These are phyloP conservation scores for Citeromyces nyonsensis DNA, from an alignment of 805 yeast genomes.

Conservation along the genomic window DNA sequence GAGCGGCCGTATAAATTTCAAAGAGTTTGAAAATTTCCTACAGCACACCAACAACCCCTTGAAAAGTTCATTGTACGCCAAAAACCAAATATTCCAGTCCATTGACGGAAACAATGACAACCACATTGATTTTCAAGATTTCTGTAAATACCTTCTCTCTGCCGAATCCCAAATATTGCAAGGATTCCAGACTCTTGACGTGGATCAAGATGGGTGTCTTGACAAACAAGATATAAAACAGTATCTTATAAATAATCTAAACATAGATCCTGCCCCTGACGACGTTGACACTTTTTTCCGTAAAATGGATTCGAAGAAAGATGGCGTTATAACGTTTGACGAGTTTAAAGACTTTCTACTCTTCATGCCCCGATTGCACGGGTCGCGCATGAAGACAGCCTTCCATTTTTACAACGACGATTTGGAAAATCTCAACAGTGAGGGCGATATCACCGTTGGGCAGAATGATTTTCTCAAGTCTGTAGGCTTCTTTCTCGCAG, in stretches of 20 bases:
- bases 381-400: slow-evolving; percentile 70
- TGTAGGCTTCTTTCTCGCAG: slow-evolving; percentile 83
- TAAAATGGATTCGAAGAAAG: slow-evolving; percentile 35
- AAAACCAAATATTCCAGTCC: slow-evolving; percentile 36
- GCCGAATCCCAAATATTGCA: slow-evolving; percentile 59
- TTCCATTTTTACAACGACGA: slow-evolving; percentile 70
- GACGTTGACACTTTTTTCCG: slow-evolving; percentile 41
- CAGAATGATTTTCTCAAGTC: slow-evolving; percentile 62
- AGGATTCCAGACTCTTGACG: slow-evolving; percentile 58
- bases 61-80: slow-evolving; percentile 41
- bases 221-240: slow-evolving; percentile 47
- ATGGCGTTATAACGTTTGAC: slow-evolving; percentile 64
- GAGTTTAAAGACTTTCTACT: slow-evolving; percentile 76
- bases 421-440: slow-evolving; percentile 63
- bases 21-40: slow-evolving; percentile 30
- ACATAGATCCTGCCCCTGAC: slow-evolving; percentile 32
- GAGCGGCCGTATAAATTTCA: slow-evolving; percentile 31
- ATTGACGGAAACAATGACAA: slow-evolving; percentile 45
- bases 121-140: slow-evolving; percentile 47
- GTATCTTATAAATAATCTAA: slow-evolving; percentile 41
- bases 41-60: slow-evolving; percentile 44
- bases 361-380: slow-evolving; percentile 68
- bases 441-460: slow-evolving; percentile 82
- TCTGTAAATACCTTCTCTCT: slow-evolving; percentile 41
- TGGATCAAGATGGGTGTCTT: slow-evolving; percentile 59